Base-by-base conservation (phyloP, 352 stramenopile species). In the Pythium periplocum region DNA sequence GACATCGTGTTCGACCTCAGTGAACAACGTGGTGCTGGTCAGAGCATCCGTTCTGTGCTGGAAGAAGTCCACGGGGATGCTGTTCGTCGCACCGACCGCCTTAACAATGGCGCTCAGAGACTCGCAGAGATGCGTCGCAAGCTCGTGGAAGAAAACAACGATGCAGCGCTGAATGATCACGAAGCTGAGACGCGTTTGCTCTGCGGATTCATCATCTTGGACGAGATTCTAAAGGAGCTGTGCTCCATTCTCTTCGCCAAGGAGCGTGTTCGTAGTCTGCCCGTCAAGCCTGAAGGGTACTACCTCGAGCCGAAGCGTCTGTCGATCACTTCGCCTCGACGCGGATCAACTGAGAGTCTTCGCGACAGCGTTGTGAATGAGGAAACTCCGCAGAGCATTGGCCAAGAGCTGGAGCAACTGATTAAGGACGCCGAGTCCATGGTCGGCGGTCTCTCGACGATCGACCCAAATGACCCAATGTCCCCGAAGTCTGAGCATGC, bases 141-240 rank as follows among this genome's bases (percentile, higher is more conserved):
- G 49, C 68, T 95, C 3, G 61, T 91, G 26, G 69, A 81, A 8
- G 64, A 89, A 40, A 79, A 87, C 61, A 88, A 87, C 45, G 73
- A 86, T 36, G 62, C 75, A 37, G 64, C 58, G 4, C 40, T 85
- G 43, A 83, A 85, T 45, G 74, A 84, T 38, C 69, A 88, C 45
- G 81, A 90, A 41, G 66, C 70, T 3, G 76, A 91, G 49, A 80
- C 72, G 33, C 75, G 75, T 5, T 45, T 92, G 36, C 45, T 94
- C 9, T 86, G 78, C 32, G 80, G 76, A 0, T 92, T 79, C n/a
- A 69, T 93, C 31, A 72, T 95, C 36, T 59, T 95, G 12, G 84
- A 95, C 47, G 84, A 95, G 54, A 77, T 95, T 35, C 56, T 95
- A 2, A 93, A 93, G 58, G 84, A 95, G 58, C 68, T 95, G 2